A percentile compares a stretch with the other conserved stretches of the same genome.
phyloP scores from a whole-genome alignment of 1,284 basidiomycete genomes.

The Apiotrichum domesticum region DNA sequence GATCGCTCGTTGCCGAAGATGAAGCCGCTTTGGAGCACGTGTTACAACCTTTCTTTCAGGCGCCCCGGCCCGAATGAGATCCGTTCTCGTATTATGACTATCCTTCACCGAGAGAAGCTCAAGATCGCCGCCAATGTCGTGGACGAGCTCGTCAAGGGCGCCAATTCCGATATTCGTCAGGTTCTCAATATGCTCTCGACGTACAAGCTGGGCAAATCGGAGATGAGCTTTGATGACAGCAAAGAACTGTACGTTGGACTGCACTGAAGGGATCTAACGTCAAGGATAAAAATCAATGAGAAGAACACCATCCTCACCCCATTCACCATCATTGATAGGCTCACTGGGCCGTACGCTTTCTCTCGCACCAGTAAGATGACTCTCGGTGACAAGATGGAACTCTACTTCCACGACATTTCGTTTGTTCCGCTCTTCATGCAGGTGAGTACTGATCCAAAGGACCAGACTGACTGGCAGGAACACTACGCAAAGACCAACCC shows the following conservation, averaged over 20 bases:
- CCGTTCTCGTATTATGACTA: slow-evolving; percentile 79
- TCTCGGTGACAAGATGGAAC: slow-evolving; percentile 85
- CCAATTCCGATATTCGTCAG: slow-evolving; percentile 92
- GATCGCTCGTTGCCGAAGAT: slow-evolving; percentile 81
- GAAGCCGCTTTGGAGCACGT: slow-evolving; percentile 72
- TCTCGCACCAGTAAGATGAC: slow-evolving; percentile 72
- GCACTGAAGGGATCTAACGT: neutral
- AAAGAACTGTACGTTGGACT: slow-evolving; percentile 65
- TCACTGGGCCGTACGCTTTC: slow-evolving; percentile 86
- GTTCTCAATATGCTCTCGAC: slow-evolving; percentile 98
- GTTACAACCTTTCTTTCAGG: slow-evolving; percentile 69
- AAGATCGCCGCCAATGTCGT: slow-evolving; percentile 83
- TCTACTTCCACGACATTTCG: slow-evolving; percentile 93
- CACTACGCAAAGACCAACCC: slow-evolving; percentile 64
- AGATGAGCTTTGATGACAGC: slow-evolving; percentile 84
- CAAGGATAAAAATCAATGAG: slow-evolving; percentile 78
- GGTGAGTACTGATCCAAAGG: slow-evolving; percentile 66
- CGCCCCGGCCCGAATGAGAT: slow-evolving; percentile 67
- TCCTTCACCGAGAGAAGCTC: slow-evolving; percentile 87
- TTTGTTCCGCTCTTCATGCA: slow-evolving; percentile 94
- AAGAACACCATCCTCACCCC: slow-evolving; percentile 88
- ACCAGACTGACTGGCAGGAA: neutral
- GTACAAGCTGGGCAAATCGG: slow-evolving; percentile 74
- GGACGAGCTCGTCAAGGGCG: slow-evolving; percentile 80
- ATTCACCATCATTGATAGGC: slow-evolving; percentile 76